Base-by-base conservation (phyloP, 345 rosid species). In the Arabidopsis suecica region DNA sequence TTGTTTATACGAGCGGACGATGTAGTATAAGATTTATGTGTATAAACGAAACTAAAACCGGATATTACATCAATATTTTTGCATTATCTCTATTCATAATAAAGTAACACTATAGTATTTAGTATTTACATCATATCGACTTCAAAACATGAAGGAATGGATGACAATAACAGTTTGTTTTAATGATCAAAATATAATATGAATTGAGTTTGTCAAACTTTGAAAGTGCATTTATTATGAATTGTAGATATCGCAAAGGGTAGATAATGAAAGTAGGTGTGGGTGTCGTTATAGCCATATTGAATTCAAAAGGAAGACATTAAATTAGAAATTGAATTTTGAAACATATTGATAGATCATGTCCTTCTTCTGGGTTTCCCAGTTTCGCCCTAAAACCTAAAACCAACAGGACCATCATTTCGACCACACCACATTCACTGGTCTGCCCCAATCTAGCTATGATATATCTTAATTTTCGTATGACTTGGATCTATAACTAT, bases 391-490 rank as follows among this genome's bases (percentile, higher is more conserved):
- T 48, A 71, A 71, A 64, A 56, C 28, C 54, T 57, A 38, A 48
- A 49, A 4, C 72, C 25, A 47, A 12, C 38, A 78, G 68, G 73
- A 71, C 81, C 77, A 65, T 78, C 56, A 58, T 65, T 42, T 65
- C 77, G 57, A 41, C 76, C 73, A 65, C 80, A 71, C 80, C 71
- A 71, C 80, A 77, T 56, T 77, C 33, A 57, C 76, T 71, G 72
- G 72, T 71, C 80, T 77, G 67, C 48, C 61, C 76, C 40, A 69
- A 45, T 25, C 65, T 69, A 44, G 38, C 38, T 56, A 9, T 65
- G 8, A 16, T 45, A 50, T 63, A 54, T 65, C 33, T 37, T 33
- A 36, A 60, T 20, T 38, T 58, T 4, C 12, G 22, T 58, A 20
- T 36, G 28, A 58, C 30, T 59, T 59, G 64, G n/a, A 59, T 33